Base-by-base conservation (phyloP, 192 early-diverging fungal genomes). In the Chytriomyces hyalinus region DNA sequence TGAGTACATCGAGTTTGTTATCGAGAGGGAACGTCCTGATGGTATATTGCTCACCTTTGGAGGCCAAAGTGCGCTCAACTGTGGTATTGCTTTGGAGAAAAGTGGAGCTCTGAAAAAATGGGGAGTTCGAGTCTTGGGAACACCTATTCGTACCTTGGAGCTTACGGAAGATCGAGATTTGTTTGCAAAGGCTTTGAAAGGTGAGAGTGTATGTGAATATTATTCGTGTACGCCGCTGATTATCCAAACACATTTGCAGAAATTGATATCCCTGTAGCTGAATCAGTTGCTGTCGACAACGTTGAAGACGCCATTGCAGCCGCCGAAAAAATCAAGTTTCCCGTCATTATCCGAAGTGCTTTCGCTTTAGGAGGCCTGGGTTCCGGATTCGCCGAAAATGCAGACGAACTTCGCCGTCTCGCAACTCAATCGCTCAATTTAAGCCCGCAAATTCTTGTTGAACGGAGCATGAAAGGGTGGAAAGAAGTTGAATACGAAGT, bases 401-500 rank as follows among this genome's bases (percentile, higher is more conserved):
- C 86, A 26, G 81, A 79, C 2, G 94, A 95, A 83, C 87, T 99
- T 36, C 86, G 83, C 44, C 67, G 90, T 7, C 87, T 99, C 59
- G 90, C 93, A 22, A 93, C 91, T 76, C 93, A 96, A 79, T 94
- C 95, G 36, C 87, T 97, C 69, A 85, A 94, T 43, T 84, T 94
- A 67, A 87, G 91, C n/a, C 94, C 95, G 70, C 96, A 99, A 85
- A 90, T 99, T 61, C 88, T 99, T 50, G 93, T 99, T 59, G 96
- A 99, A 80, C 87, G 89, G 73, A 94, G 92, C 11, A 97, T 99
- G 95, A 96, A 96, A 81, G 97, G 97, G 36, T 99, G 97, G 96
- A 99, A 99, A 83, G 97, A 99, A 86, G 90, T 99, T 64, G 97
- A 99, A 86, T 99, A 99, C 81, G 97, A 99, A 81, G 96, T 99